Evolutionary conservation across 371 early-diverging fungal genomes (phyloP).

Genomic region (Mucor piriformis): DNA sequence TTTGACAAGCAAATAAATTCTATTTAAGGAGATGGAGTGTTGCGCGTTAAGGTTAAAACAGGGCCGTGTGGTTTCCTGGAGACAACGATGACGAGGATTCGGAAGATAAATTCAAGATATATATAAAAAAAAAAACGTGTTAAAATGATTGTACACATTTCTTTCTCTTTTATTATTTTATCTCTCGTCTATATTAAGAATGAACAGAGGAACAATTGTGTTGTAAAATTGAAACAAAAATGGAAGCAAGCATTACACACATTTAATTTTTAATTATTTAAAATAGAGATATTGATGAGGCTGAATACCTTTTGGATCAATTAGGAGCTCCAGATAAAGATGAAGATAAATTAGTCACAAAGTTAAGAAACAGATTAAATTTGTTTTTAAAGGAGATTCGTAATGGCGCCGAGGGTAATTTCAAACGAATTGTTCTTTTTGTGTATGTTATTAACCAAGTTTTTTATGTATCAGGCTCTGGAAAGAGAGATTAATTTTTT

Average conservation of each 20-base stretch:
- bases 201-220: slow-evolving; percentile 38
- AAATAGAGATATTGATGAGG: slow-evolving; percentile 56
- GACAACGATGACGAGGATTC: neutral
- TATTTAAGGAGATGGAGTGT: too few species aligned
- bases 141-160: neutral
- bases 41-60: too few species aligned
- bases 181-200: slow-evolving; percentile 4
- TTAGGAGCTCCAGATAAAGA: slow-evolving; percentile 49
- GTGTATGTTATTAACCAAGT: neutral
- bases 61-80: too few species aligned
- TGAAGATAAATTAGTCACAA: slow-evolving; percentile 47
- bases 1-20: too few species aligned
- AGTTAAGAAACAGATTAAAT: slow-evolving; percentile 48
- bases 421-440: neutral
- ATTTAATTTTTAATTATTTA: neutral
- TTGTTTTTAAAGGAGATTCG: slow-evolving; percentile 46
- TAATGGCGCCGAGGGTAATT: slow-evolving; percentile 53
- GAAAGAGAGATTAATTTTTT: slow-evolving; percentile 23
- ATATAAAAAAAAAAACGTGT: too few species aligned
- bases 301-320: slow-evolving; percentile 55
- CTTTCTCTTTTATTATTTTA: slow-evolving; percentile 2
- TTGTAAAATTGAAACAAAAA: slow-evolving; percentile 15
- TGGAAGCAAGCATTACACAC: neutral
- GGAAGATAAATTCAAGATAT: neutral
- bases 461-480: too few species aligned